These are phyloP conservation scores for Tolypocladium capitatum DNA, from an alignment of 2,329 filamentous ascomycete genomes.

Conservation along the genomic window DNA sequence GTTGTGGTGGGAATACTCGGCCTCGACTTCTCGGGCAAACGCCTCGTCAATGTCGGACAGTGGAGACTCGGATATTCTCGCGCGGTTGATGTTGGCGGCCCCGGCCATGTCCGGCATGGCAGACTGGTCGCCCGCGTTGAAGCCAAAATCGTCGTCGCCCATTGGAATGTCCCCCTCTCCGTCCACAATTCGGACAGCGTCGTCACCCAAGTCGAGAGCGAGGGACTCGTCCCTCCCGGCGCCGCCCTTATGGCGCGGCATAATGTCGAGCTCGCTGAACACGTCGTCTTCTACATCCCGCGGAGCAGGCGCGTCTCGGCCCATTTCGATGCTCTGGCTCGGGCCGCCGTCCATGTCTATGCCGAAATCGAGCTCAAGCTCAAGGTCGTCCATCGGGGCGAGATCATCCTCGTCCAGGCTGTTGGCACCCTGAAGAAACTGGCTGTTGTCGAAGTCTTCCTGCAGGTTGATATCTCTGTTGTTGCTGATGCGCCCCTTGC, in stretches of 20 bases:
- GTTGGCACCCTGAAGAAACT: constrained; percentile 61
- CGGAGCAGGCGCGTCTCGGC: constrained; percentile 67
- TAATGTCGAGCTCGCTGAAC: constrained; percentile 48
- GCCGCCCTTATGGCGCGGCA: constrained; percentile 42
- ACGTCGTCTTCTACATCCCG: constrained; percentile 58
- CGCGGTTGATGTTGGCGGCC: constrained; percentile 36
- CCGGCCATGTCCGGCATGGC: constrained; percentile 35
- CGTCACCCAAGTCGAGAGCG: constrained; percentile 39
- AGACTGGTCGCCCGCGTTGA: constrained; percentile 47
- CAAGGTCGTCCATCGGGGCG: constrained; percentile 50
- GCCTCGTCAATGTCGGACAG: constrained; percentile 57
- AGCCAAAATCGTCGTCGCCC: constrained; percentile 51
- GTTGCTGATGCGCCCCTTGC: constrained; percentile 44
- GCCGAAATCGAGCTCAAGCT: constrained; percentile 62
- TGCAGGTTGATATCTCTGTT: constrained; percentile 55
- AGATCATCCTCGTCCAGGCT: constrained; percentile 44
- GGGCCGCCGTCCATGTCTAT: constrained; percentile 57
- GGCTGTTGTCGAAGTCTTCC: constrained; percentile 60
- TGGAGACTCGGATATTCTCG: constrained; percentile 55
- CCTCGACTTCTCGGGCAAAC: constrained; percentile 44
- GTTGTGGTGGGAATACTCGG: constrained; percentile 39
- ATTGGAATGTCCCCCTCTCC: constrained; percentile 52
- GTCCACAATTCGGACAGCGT: constrained; percentile 45
- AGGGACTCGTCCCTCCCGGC: constrained; percentile 41
- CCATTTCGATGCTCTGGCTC: constrained; percentile 68